Evolutionary conservation across 2,329 filamentous ascomycete genomes (phyloP), one percentile per base, ranked within the genome.

Genomic region (Penicillium sp.): DNA sequence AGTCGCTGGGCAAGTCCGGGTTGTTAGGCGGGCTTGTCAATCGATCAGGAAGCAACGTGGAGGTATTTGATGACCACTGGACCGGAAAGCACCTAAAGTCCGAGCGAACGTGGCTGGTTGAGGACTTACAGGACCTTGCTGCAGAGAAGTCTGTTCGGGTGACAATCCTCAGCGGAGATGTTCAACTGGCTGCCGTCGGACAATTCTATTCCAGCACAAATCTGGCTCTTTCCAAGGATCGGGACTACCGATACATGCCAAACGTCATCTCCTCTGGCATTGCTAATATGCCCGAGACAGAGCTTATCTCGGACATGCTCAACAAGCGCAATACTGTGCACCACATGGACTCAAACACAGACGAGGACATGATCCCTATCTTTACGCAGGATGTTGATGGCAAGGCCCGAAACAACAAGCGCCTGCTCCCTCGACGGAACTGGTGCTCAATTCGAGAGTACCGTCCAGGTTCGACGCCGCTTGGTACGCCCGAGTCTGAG

Each of bases 51-150:
- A 89, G 89, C 18, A 89, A 89, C 14, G 86, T 93, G 5, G 93
- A 97, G 68, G 87, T 97, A 11, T 74, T 95, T 8, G 91, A 96
- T 64, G 93, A 97, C 67, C 91, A 98, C 65, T 98, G 93, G 93
- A 96, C 91, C 0, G 88, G 91, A 29, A 95, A 89, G 64, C 87
- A 89, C 63, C 90, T 97, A 73, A 98, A 97, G 66, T 77, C 82
- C 22, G 93, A 98, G 69, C 82, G 93, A 41, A 87, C 84, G 52
- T 85, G 87, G 68, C 77, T 97, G 52, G 81, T 98, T 32, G 86
- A 93, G 64, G 89, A 96, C 60, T 74, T 98, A 22, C 94, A 98
- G 68, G 89, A 95, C 60, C 77, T 98, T 49, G 90, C 94, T 7
- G 89, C 88, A 18, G 89, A 93, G 65, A 95, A 95, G 66, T 95